These are phyloP conservation scores for Ziziphus jujuba DNA, from an alignment of 306 rosid genomes.

Conservation along the genomic window DNA sequence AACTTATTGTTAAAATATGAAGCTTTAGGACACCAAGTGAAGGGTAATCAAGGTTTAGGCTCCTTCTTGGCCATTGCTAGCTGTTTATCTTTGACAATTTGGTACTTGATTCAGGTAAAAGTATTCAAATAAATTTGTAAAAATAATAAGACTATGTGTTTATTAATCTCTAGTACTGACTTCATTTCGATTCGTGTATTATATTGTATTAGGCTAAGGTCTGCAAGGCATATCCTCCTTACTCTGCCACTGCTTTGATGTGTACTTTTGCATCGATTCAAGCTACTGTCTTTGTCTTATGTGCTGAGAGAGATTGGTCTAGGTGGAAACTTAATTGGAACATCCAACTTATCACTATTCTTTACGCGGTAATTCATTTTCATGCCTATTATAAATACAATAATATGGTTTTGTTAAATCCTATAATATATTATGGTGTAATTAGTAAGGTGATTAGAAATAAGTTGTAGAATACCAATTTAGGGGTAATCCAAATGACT, in stretches of 20 bases:
- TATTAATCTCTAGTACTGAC: too few species aligned
- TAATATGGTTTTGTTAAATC: too few species aligned
- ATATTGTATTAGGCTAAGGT: constrained; percentile 38
- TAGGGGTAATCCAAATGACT: too few species aligned
- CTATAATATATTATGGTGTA: too few species aligned
- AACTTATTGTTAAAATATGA: constrained; percentile 5
- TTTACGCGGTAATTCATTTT: constrained; percentile 9
- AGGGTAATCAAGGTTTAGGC: constrained; percentile 7
- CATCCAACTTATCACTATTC: constrained; percentile 16
- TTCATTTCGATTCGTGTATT: too few species aligned
- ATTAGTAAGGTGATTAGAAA: too few species aligned
- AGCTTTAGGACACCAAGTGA: background rate
- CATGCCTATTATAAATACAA: too few species aligned
- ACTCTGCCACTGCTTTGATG: constrained; percentile 41
- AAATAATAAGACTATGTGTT: too few species aligned
- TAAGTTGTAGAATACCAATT: too few species aligned
- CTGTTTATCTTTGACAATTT: constrained; percentile 23
- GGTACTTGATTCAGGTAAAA: too few species aligned
- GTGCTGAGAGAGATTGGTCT: constrained; percentile 24
- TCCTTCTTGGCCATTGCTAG: constrained; percentile 36
- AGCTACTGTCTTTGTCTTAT: constrained; percentile 18
- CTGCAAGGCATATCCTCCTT: constrained; percentile 38
- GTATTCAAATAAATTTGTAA: too few species aligned
- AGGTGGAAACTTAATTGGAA: constrained; percentile 31
- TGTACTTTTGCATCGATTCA: constrained; percentile 25